A percentile compares a stretch with the other conserved stretches of the same genome.
phyloP scores from a whole-genome alignment of 1,284 basidiomycete species.

The Trichosporon faecale region DNA sequence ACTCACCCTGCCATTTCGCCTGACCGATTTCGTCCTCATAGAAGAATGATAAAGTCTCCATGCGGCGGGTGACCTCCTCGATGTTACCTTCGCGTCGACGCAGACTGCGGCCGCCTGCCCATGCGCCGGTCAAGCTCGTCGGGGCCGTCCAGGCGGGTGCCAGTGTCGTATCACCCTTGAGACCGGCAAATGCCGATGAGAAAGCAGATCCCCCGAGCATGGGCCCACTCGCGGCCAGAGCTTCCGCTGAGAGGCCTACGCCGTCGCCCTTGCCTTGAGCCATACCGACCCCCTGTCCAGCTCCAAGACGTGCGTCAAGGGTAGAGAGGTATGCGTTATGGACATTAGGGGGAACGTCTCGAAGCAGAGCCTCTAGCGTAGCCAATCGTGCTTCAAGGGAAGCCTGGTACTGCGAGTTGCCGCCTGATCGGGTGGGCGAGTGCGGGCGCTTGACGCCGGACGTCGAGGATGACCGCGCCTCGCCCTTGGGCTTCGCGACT shows the following conservation, averaged over 20 bases:
- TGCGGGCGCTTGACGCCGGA: slow-evolving; percentile 37
- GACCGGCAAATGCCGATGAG: slow-evolving; percentile 12
- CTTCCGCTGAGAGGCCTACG: slow-evolving; percentile 41
- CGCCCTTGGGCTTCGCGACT: slow-evolving; percentile 43
- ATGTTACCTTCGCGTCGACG: slow-evolving; percentile 31
- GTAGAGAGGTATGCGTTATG: slow-evolving; percentile 51
- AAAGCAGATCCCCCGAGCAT: slow-evolving; percentile 9
- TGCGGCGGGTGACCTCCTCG: slow-evolving; percentile 42
- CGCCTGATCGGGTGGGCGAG: slow-evolving; percentile 25
- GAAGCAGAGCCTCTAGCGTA: slow-evolving; percentile 49
- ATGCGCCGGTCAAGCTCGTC: slow-evolving; percentile 11
- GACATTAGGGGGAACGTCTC: slow-evolving; percentile 52
- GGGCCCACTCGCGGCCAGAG: slow-evolving; percentile 28
- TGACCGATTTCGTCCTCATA: slow-evolving; percentile 54
- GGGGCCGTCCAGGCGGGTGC: slow-evolving; percentile 7
- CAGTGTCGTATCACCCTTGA: slow-evolving; percentile 18
- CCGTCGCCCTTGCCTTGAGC: slow-evolving; percentile 44
- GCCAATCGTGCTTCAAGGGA: slow-evolving; percentile 51
- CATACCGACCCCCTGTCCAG: slow-evolving; percentile 44
- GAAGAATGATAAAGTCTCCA: slow-evolving; percentile 51
- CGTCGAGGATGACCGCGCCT: slow-evolving; percentile 19
- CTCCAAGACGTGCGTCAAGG: slow-evolving; percentile 47
- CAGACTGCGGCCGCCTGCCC: slow-evolving; percentile 21
- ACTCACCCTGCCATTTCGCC: slow-evolving; percentile 53
- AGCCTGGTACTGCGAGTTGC: slow-evolving; percentile 27